Conservation (phyloP, 192 early-diverging fungal genomes). For the Backusella mclennaniae region DNA sequence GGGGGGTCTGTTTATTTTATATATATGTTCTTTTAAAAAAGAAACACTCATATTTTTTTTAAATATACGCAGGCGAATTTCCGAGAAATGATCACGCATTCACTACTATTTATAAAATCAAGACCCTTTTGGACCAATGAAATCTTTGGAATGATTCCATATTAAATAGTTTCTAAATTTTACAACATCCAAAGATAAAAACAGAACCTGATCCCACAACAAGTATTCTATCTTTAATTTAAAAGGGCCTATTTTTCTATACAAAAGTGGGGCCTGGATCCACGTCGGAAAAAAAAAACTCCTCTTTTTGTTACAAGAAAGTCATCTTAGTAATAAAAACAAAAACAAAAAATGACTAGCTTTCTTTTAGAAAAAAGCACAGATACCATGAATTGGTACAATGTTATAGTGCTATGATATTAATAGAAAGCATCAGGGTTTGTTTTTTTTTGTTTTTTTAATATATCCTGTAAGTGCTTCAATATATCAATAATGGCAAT, state of each 20-base stretch:
- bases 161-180: not conserved
- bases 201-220: no score
- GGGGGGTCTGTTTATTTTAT: not conserved
- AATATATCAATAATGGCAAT: not conserved
- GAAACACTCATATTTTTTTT: not conserved
- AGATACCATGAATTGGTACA: not conserved
- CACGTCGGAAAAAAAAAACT: not conserved
- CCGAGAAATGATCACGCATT: not conserved
- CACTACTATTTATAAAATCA: not conserved
- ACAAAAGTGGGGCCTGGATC: not conserved
- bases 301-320: not conserved
- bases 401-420: not conserved
- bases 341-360: not conserved
- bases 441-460: not conserved
- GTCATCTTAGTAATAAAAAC: not conserved
- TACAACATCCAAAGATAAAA: not conserved
- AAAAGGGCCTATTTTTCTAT: not conserved
- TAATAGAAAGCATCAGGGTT: not conserved
- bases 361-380: not conserved
- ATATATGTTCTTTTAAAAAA: not conserved
- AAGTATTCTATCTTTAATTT: not conserved
- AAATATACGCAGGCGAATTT: not conserved
- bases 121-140: not conserved
- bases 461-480: not conserved
- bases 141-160: not conserved